Evolutionary conservation across 2,329 filamentous ascomycete genomes (phyloP), one percentile per base, ranked within the genome.

Genomic region (Ascochyta clinopodiicola): DNA sequence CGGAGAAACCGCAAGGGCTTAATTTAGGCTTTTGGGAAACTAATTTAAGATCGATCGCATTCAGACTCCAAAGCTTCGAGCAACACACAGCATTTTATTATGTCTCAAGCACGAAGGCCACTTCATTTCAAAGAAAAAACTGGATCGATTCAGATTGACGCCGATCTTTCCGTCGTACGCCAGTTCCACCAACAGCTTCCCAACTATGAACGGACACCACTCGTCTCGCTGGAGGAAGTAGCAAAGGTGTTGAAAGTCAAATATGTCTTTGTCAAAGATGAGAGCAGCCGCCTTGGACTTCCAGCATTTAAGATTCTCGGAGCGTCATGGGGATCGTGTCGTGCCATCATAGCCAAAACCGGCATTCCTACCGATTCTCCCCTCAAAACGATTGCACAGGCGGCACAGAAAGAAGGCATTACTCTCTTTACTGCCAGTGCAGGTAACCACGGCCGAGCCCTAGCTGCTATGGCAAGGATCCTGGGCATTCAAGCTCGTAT

Each of bases 301-400:
- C 88, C 88, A 0, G 83, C 89, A 0, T 94, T 93, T 80, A 95
- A 95, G 73, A 90, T 93, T 39, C 82, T 93, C 0, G 91, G 90
- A 19, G 90, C 90, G 1, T 90, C 88, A 0, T 94, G 89, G 89
- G 89, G 52, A 43, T 46, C 84, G 0, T 81, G 84, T 3, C 88
- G 85, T 63, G 81, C 83, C 6, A 84, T 87, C 13, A 67, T 91
- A 6, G 69, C 77, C 0, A 67, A 75, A 1, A 71, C 75, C 7
- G 72, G 86, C 0, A 71, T 56, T 68, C 2, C 72, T 86, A 0
- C 71, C 80, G 0, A 59, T 77, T 69, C 79, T 0, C 68, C 75
- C 3, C 65, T 88, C 0, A 74, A 79, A 0, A 73, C 79, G 0
- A 62, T 88, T 1, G 75, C 76, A 2, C 22, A 46, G n/a, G 60